These are phyloP conservation scores for Osmanthus fragrans DNA, from an alignment of 257 asterid genomes.

Conservation along the genomic window DNA sequence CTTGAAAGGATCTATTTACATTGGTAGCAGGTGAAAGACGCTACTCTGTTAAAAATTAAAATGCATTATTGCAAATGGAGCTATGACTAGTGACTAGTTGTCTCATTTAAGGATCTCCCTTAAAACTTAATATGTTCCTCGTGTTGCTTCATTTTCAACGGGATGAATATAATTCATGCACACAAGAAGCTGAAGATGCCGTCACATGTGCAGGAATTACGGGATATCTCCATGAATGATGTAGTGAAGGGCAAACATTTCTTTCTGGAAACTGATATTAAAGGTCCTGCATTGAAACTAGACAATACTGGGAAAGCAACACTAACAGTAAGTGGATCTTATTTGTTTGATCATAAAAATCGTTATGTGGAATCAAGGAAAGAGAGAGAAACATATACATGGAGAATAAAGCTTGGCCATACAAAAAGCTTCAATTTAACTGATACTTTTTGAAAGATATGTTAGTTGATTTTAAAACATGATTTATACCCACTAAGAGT, in stretches of 20 bases:
- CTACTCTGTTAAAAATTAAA: background rate
- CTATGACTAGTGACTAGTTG: background rate
- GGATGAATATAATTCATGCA: background rate
- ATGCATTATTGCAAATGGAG: background rate
- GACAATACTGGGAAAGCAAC: constrained; percentile 94
- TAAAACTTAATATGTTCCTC: background rate
- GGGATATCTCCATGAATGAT: constrained; percentile 66
- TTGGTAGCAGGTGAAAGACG: too few species aligned
- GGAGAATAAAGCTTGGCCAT: too few species aligned
- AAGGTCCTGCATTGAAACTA: constrained; percentile 83
- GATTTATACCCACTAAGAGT: background rate
- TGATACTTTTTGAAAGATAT: too few species aligned
- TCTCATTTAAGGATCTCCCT: background rate
- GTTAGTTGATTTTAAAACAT: background rate
- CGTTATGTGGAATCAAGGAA: background rate
- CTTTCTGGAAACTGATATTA: constrained; percentile 83
- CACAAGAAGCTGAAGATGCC: constrained; percentile 3
- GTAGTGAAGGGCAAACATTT: constrained; percentile 82
- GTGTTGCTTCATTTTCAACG: constrained; percentile 7
- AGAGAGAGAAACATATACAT: background rate
- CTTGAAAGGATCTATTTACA: too few species aligned
- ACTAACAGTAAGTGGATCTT: constrained; percentile 64
- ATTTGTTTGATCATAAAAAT: constrained; percentile 2
- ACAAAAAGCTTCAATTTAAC: too few species aligned
- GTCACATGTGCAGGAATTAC: constrained; percentile 58